These are phyloP conservation scores for Colletotrichum kahawae DNA, from an alignment of 2,329 filamentous ascomycete species.

Conservation along the genomic window DNA sequence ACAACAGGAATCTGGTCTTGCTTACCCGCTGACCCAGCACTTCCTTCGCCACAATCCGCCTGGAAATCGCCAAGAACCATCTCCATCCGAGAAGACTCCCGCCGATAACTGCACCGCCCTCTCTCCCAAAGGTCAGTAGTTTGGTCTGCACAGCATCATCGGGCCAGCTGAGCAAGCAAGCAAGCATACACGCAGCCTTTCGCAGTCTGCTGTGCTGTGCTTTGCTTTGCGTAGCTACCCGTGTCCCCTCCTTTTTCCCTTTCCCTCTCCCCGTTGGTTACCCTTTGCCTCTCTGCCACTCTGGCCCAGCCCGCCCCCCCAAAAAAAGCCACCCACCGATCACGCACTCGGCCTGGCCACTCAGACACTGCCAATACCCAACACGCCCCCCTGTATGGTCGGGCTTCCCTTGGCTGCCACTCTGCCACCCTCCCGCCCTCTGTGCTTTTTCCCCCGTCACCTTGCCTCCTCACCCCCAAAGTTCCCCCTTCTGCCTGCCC, in stretches of 20 bases:
- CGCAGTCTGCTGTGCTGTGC: neutral
- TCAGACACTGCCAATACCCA: slow-evolving; percentile 1
- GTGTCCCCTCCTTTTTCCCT: neutral
- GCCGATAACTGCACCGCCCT: slow-evolving; percentile 14
- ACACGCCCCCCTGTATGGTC: slow-evolving; percentile 7
- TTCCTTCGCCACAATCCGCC: slow-evolving; percentile 15
- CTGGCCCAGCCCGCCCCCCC: neutral
- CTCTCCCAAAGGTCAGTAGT: slow-evolving; percentile 11
- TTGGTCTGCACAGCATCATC: neutral
- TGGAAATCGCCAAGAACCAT: slow-evolving; percentile 2
- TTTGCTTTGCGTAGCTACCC: neutral
- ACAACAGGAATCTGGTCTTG: neutral
- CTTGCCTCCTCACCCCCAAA: slow-evolving; percentile 15
- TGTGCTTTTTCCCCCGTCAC: neutral
- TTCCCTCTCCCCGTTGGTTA: neutral
- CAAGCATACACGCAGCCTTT: neutral
- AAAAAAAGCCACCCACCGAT: slow-evolving; percentile 6
- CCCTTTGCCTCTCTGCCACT: neutral
- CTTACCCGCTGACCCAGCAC: slow-evolving; percentile 10
- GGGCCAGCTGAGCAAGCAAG: neutral
- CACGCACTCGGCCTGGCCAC: slow-evolving; percentile 14
- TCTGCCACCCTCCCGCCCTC: neutral
- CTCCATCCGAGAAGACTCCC: neutral
- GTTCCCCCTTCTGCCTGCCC: neutral
- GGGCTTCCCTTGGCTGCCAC: slow-evolving; percentile 19